phyloP scores from a whole-genome alignment of 306 rosid species.

The Ammopiptanthus mongolicus region DNA sequence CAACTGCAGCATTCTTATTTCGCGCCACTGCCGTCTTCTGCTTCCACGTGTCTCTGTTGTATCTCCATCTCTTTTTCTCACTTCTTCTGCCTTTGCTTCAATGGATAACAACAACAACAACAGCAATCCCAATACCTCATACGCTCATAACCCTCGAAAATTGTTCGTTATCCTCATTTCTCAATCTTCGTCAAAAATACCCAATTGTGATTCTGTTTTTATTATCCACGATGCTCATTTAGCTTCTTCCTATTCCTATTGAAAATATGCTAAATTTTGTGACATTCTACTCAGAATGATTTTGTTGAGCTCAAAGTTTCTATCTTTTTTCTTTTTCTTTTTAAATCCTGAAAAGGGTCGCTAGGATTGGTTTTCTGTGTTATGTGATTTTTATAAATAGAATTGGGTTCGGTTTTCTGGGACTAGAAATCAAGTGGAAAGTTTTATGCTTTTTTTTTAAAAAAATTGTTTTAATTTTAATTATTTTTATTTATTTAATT shows the following conservation, averaged over 20 bases:
- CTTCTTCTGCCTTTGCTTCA: conserved; percentile 14
- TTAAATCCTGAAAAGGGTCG: neutral
- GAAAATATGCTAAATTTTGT: neutral
- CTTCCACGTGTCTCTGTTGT: conserved; percentile 33
- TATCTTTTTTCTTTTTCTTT: neutral
- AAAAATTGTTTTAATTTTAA: no score
- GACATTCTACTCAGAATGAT: neutral
- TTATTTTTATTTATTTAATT: no score
- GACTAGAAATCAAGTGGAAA: no score
- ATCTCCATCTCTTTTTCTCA: neutral
- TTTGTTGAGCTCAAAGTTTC: neutral
- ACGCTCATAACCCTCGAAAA: conserved; percentile 44
- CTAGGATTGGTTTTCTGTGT: no score
- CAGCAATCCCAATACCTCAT: conserved; percentile 16
- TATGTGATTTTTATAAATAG: no score
- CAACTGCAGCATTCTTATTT: conserved; percentile 19
- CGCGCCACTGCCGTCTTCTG: conserved; percentile 36
- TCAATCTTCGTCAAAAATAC: neutral
- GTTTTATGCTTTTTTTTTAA: neutral
- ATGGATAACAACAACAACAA: conserved; percentile 28
- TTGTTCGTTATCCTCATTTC: neutral
- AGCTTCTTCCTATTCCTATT: neutral
- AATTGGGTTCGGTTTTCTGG: no score
- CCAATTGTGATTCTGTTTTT: neutral
- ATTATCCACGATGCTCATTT: neutral